A percentile compares a stretch with the other conserved stretches of the same genome.
These are phyloP conservation scores for Kockovaella imperatae DNA, from an alignment of 768 basidiomycete species.

Conservation along the genomic window DNA sequence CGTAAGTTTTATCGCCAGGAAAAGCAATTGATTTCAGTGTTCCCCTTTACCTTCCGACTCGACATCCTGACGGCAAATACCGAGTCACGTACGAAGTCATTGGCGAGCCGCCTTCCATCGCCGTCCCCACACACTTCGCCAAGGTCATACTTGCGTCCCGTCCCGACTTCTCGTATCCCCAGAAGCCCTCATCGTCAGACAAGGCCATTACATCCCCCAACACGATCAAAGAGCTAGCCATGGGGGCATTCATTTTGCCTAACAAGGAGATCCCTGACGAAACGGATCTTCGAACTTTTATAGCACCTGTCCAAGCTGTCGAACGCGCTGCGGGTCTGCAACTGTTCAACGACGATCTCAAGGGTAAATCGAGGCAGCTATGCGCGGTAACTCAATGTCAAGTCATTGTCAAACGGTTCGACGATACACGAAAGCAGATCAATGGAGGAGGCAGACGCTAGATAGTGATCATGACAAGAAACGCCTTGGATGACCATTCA, in stretches of 20 bases:
- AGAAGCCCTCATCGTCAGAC: conserved; percentile 49
- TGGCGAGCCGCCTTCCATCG: conserved; percentile 76
- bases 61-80: conserved; percentile 85
- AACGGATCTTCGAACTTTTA: conserved; percentile 67
- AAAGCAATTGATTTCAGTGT: conserved; percentile 45
- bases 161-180: conserved; percentile 57
- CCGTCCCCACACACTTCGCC: conserved; percentile 96
- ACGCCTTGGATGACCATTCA: not conserved
- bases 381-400: conserved; percentile 85
- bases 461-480: not conserved
- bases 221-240: conserved; percentile 64
- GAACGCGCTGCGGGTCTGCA: conserved; percentile 62
- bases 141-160: conserved; percentile 80
- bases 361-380: conserved; percentile 54
- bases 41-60: conserved; percentile 85
- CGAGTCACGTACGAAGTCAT: conserved; percentile 96
- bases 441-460: not conserved
- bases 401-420: conserved; percentile 77
- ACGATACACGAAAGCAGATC: conserved; percentile 65
- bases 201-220: conserved; percentile 16
- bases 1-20: conserved; percentile 44
- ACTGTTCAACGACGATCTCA: conserved; percentile 32
- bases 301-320: conserved; percentile 82
- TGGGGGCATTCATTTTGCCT: conserved; percentile 91
- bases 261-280: conserved; percentile 87